Evolutionary conservation across 768 basidiomycete genomes (phyloP).

Genomic region (Infundibulicybe gibba): DNA sequence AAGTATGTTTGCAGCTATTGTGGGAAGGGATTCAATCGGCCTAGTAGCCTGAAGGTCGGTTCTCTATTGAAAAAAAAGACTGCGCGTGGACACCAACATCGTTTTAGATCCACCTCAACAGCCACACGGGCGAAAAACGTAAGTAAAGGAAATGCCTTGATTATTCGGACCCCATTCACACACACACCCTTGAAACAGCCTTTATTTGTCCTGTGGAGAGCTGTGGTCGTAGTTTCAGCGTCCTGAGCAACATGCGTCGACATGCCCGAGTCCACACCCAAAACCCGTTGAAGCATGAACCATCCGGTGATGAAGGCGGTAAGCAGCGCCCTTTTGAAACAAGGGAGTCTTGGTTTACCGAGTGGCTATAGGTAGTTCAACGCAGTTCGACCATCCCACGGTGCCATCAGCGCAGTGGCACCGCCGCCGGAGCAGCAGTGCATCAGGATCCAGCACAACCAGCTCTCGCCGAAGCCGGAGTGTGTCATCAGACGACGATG

Average conservation of each 20-base stretch:
- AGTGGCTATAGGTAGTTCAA: slow-evolving; percentile 5
- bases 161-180: slow-evolving; percentile 8
- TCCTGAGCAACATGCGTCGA: slow-evolving; percentile 86
- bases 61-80: slow-evolving; percentile 8
- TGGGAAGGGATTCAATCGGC: slow-evolving; percentile 78
- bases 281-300: slow-evolving; percentile 24
- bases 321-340: slow-evolving; percentile 19
- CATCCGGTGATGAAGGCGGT: slow-evolving; percentile 42
- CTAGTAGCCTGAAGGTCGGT: slow-evolving; percentile 75
- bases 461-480: slow-evolving; percentile 36
- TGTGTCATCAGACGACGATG: slow-evolving; percentile 31
- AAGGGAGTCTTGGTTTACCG: slow-evolving; percentile 5
- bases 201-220: slow-evolving; percentile 71
- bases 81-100: neutral
- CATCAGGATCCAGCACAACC: slow-evolving; percentile 35
- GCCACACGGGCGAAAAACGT: slow-evolving; percentile 86
- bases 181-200: slow-evolving; percentile 37
- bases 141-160: slow-evolving; percentile 22
- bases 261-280: slow-evolving; percentile 71
- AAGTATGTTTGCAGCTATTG: slow-evolving; percentile 80
- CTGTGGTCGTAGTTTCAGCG: slow-evolving; percentile 81
- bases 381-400: slow-evolving; percentile 3
- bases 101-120: slow-evolving; percentile 74
- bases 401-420: slow-evolving; percentile 17
- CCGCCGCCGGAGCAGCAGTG: slow-evolving; percentile 32